phyloP scores from a whole-genome alignment of 306 rosid genomes.

The Cotoneaster glaucophyllus region DNA sequence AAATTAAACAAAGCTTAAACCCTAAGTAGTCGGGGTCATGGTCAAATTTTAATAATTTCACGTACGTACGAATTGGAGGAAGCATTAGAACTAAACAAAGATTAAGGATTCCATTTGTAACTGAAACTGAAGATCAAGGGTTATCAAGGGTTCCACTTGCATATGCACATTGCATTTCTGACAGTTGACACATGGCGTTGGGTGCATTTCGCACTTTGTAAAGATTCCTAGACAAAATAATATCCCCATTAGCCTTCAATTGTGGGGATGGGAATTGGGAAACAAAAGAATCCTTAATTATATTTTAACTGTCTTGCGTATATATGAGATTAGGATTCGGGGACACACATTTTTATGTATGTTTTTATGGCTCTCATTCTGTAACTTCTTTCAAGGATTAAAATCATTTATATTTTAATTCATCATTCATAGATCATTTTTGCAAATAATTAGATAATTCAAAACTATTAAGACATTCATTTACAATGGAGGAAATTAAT shows the following conservation, averaged over 20 bases:
- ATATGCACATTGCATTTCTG: neutral
- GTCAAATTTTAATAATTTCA: neutral
- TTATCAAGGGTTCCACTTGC: neutral
- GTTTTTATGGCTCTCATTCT: no score
- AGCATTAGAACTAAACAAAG: neutral
- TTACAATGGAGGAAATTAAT: no score
- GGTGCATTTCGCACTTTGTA: constrained; percentile 14
- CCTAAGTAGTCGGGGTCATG: neutral
- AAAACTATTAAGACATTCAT: no score
- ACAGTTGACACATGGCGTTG: constrained; percentile 22
- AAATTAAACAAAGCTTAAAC: neutral
- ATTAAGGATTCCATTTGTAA: neutral
- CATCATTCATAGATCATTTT: no score
- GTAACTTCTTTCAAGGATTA: no score
- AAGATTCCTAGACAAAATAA: constrained; percentile 21
- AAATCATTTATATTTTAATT: no score
- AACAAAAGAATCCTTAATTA: neutral
- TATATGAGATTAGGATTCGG: no score
- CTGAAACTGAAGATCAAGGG: neutral
- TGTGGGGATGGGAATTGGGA: constrained; percentile 15
- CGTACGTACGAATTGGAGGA: neutral
- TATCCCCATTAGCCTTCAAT: neutral
- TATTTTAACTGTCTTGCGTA: no score
- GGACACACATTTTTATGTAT: no score
- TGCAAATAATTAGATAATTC: no score